phyloP scores from a whole-genome alignment of 768 basidiomycete genomes.

The Cystofilobasidium macerans region DNA sequence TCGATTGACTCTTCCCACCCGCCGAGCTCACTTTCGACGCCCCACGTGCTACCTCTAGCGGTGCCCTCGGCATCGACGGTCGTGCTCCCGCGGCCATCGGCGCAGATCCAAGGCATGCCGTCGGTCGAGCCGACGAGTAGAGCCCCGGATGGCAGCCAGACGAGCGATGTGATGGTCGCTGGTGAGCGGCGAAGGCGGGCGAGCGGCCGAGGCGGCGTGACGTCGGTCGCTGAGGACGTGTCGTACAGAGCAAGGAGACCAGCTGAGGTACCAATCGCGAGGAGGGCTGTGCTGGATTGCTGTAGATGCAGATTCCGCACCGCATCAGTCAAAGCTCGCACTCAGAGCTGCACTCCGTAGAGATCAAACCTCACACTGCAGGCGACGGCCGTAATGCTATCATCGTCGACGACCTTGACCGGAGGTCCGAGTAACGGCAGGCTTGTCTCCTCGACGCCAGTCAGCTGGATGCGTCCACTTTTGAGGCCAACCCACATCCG shows the following conservation, averaged over 20 bases:
- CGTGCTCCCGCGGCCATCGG: background rate
- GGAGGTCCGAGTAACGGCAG: background rate
- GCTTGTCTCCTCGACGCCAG: background rate
- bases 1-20: slow-evolving; percentile 20
- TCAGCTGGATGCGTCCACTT: slow-evolving; percentile 6
- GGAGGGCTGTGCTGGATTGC: background rate
- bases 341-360: background rate
- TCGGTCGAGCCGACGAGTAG: slow-evolving; percentile 16
- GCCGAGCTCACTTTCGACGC: slow-evolving; percentile 8
- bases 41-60: background rate
- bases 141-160: background rate
- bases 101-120: slow-evolving; percentile 20
- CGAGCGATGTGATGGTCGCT: slow-evolving; percentile 13
- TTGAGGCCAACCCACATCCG: slow-evolving; percentile 9
- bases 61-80: background rate
- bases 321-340: too few species aligned
- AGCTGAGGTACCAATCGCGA: background rate
- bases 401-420: slow-evolving; percentile 1
- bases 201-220: background rate
- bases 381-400: background rate
- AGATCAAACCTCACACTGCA: background rate
- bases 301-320: too few species aligned
- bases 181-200: slow-evolving; percentile 10
- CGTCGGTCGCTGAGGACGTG: background rate
- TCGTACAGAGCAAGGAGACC: slow-evolving; percentile 6